phyloP scores from a whole-genome alignment of 768 basidiomycete genomes.

The Termitomyces sp. region DNA sequence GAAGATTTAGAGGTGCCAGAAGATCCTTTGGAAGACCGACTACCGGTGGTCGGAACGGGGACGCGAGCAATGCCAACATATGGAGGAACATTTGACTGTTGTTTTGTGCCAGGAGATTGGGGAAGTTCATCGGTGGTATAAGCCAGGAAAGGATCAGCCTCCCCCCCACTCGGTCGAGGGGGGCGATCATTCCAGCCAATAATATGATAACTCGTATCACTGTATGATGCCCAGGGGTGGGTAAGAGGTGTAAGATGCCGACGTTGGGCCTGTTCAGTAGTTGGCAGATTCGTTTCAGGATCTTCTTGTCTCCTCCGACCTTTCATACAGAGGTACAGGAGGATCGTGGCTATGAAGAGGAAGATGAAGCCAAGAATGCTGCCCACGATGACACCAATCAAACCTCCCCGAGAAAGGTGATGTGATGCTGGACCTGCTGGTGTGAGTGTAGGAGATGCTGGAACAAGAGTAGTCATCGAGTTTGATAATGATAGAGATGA shows the following conservation, averaged over 20 bases:
- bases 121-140: constrained; percentile 21
- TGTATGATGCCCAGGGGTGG: constrained; percentile 1
- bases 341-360: constrained; percentile 48
- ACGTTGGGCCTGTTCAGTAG: neutral
- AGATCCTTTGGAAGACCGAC: constrained; percentile 36
- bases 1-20: constrained; percentile 33
- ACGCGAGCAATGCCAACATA: constrained; percentile 32
- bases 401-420: constrained; percentile 33
- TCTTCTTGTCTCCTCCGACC: constrained; percentile 37
- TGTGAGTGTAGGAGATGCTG: constrained; percentile 12
- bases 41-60: constrained; percentile 33
- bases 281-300: constrained; percentile 10
- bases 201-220: constrained; percentile 21
- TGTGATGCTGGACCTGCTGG: constrained; percentile 6
- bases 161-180: constrained; percentile 67
- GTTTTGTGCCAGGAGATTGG: constrained; percentile 11
- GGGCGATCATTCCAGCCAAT: constrained; percentile 56
- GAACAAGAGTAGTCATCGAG: constrained; percentile 11
- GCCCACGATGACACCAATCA: constrained; percentile 57
- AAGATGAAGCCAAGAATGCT: constrained; percentile 57
- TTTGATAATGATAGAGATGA: constrained; percentile 23
- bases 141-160: constrained; percentile 61
- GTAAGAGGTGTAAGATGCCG: neutral
- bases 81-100: constrained; percentile 18
- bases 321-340: constrained; percentile 44